Conservation (phyloP, 768 basidiomycete species). For the Russula sp. region DNA sequence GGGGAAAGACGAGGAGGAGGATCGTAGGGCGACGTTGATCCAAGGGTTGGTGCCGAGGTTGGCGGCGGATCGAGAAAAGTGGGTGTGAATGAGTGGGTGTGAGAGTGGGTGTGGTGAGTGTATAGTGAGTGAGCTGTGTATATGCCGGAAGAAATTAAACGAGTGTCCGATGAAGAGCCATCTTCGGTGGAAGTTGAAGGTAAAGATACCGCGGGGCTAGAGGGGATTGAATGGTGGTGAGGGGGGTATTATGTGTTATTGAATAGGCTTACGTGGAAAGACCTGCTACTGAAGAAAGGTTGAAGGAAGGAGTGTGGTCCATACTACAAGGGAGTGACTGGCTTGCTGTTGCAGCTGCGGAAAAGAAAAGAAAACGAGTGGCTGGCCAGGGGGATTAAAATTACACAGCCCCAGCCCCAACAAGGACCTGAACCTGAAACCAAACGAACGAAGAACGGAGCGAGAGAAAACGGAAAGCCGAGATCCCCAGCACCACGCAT, state of each 20-base stretch:
- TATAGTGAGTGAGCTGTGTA: background rate
- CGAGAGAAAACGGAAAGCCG: too few species aligned
- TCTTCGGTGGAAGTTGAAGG: background rate
- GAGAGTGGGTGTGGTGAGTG: background rate
- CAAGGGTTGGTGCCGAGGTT: background rate
- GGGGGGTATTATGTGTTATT: background rate
- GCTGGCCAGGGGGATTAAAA: too few species aligned
- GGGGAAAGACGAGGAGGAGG: background rate
- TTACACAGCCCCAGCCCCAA: background rate
- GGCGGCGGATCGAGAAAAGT: background rate
- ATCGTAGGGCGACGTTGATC: conserved; percentile 1
- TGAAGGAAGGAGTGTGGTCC: background rate
- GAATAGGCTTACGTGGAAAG: conserved; percentile 1
- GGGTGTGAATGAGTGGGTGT: background rate
- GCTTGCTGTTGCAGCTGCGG: background rate
- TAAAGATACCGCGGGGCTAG: background rate
- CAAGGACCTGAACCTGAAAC: background rate
- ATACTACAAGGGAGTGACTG: background rate
- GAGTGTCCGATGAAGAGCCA: background rate
- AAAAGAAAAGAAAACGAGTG: too few species aligned
- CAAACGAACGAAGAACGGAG: too few species aligned
- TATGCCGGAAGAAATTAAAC: background rate
- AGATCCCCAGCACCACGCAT: too few species aligned
- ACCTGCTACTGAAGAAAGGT: background rate
- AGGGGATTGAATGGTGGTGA: background rate